Base-by-base conservation (phyloP, 208 protist genomes). In the Wallacemonas sp. region DNA sequence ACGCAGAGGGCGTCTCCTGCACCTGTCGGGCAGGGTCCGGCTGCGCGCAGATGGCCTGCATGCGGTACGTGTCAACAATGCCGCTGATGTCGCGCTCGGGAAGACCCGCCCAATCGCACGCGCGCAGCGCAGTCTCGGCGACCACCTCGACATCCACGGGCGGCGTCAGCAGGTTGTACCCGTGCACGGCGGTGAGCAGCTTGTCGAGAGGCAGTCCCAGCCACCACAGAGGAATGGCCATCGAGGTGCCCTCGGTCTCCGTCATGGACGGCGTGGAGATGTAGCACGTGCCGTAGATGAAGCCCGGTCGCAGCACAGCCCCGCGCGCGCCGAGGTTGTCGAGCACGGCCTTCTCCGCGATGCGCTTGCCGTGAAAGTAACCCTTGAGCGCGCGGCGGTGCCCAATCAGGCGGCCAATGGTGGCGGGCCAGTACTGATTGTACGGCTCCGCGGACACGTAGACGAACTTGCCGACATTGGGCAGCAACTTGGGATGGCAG, bases 221-320 rank as follows among this genome's bases (percentile, higher is more conserved):
- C 45, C 85, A 49, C 57, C 72, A 36, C 23, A 95, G 79, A 18
- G 89, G 89, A n/a, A 95, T 18, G 29, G 84, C 75, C 14, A 89
- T 8, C 20, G 70, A 33, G 25, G 59, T 78, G 64, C 83, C 77
- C 3, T 71, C 73, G 41, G 41, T 25, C 1, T 67, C 59, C 28
- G 70, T 71, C 5, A 54, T 46, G 11, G 69, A 65, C 4, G 46
- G 62, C 0, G 86, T 5, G 26, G 63, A 23, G 23, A 81, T 18
- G 57, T 86, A 85, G n/a, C 83, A 84, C 14, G 79, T 89, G 73
- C 90, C 90, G 63, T 93, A 89, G 49, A 95, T 88, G 39, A 93
- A 82, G 14, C 85, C 79, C 3, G 90, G 90, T 2, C 86, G 82
- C 49, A 95, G 72, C 32, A 95, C 81, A 1, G 83, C 77, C 0